Base-by-base conservation (phyloP, 164 flowering plant species). In the Nymphaea thermarum region DNA sequence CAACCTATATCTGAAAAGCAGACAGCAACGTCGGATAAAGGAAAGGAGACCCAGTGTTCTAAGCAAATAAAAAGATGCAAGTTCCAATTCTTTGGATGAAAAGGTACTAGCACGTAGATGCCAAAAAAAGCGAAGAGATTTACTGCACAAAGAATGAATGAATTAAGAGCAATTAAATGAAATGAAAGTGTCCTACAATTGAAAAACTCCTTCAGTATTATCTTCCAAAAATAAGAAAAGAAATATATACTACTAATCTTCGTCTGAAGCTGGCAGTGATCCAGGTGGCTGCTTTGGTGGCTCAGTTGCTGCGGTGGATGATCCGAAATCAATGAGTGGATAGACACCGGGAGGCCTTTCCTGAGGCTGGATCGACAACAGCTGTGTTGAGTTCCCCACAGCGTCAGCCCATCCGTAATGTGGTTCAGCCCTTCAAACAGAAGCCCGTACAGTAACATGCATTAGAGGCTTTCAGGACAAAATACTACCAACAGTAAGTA, bases 371-470 rank as follows among this genome's bases (percentile, higher is more conserved):
- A 93, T 93, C 3, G 90, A 87, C 17, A 93, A 81, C 77, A 93
- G 76, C 74, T 91, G 98, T 67, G 73, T 84, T n/a, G 98, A 93
- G 80, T 93, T 85, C 3, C 97, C 98, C 53, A 93, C 94, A 6
- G 91, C 97, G 67, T 93, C 98, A 2, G 98, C 98, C 98, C 98
- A 93, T 73, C 98, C 98, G 65, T 93, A 93, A 76, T 93, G 98
- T 70, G 98, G 98, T 69, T 93, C 91, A 73, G 93, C 88, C 85
- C 98, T 91, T 69, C 70, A 73, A 11, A 43, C 36, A 25, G 36
- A 25, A 0, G 36, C 36, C 36, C 36, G 36, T 25, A 25, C 36
- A 25, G 36, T 25, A 25, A 25, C 36, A 25, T 25, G 36, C 36
- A 25, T 25, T 25, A 25, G 36, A 25, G 36, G 36, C 36, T 25